Conservation (phyloP, 345 rosid genomes). For the Camelina hispida region DNA sequence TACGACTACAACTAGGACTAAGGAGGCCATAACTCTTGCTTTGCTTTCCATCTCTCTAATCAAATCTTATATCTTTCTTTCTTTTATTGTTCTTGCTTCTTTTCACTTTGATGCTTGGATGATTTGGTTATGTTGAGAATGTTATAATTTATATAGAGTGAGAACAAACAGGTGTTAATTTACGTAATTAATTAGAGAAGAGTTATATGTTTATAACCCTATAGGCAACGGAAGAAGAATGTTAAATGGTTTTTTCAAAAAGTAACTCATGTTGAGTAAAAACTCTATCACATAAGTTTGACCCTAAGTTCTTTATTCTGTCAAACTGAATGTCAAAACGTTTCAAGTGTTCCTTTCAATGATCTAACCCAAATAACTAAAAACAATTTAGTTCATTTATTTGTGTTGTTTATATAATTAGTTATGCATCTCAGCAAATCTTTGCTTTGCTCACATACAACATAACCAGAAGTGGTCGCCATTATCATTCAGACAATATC, state of each 20-base stretch:
- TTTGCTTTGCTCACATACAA: slow-evolving; percentile 4
- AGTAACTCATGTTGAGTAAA: neutral
- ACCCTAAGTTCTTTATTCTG: neutral
- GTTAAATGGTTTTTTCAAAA: neutral
- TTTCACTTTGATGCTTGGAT: slow-evolving; percentile 15
- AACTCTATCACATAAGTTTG: neutral
- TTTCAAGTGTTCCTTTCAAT: neutral
- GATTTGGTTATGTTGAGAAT: slow-evolving; percentile 4
- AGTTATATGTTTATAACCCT: neutral
- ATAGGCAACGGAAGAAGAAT: neutral
- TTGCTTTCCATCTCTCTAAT: slow-evolving; percentile 14
- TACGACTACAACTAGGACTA: neutral
- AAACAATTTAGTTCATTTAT: neutral
- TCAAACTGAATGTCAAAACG: neutral
- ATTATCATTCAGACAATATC: slow-evolving; percentile 25
- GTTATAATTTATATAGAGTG: neutral
- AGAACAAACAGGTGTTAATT: neutral
- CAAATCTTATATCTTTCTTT: neutral
- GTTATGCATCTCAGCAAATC: neutral
- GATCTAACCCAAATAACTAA: neutral
- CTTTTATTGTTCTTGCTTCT: neutral
- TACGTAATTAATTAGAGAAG: neutral
- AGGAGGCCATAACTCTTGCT: neutral
- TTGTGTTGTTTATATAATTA: neutral
- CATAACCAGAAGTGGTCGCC: slow-evolving; percentile 31